A percentile compares a stretch with the other conserved stretches of the same genome.
Conservation (phyloP, 495 filamentous ascomycete species). For the Endocarpon pusillum region DNA sequence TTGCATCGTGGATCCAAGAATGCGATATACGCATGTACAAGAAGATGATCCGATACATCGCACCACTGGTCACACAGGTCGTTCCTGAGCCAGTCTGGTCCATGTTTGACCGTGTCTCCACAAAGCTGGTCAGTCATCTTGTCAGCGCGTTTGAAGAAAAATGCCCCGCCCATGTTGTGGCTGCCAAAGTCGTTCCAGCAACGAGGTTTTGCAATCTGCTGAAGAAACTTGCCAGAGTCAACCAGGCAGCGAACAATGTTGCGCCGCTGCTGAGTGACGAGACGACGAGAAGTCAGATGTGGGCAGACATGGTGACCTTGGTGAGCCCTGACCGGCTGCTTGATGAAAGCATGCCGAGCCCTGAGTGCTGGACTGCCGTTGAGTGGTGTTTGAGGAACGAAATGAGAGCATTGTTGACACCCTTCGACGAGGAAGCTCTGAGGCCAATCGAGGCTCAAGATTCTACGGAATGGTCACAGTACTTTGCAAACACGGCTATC, state of each 20-base stretch:
- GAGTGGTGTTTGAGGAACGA: slow-evolving; percentile 58
- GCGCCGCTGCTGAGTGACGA: slow-evolving; percentile 59
- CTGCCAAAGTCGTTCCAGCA: slow-evolving; percentile 74
- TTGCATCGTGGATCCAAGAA: slow-evolving; percentile 86
- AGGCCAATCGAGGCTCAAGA: slow-evolving; percentile 1
- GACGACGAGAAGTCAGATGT: slow-evolving; percentile 54
- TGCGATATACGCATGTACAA: slow-evolving; percentile 92
- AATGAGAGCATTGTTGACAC: slow-evolving; percentile 49
- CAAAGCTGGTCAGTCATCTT: not conserved
- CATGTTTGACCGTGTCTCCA: slow-evolving; percentile 57
- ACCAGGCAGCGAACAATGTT: slow-evolving; percentile 73
- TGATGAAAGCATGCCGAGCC: slow-evolving; percentile 20
- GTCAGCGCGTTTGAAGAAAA: slow-evolving; percentile 55
- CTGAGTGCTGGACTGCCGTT: slow-evolving; percentile 17
- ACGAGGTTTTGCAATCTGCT: slow-evolving; percentile 75
- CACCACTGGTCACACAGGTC: slow-evolving; percentile 70
- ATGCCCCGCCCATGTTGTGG: slow-evolving; percentile 64
- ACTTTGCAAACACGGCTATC: not conserved
- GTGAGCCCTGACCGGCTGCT: slow-evolving; percentile 49
- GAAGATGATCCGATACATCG: slow-evolving; percentile 84
- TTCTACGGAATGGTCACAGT: not conserved
- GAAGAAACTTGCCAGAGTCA: slow-evolving; percentile 73
- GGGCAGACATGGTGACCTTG: slow-evolving; percentile 69
- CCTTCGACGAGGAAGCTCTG: slow-evolving; percentile 14
- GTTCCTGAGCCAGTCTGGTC: slow-evolving; percentile 70